These are phyloP conservation scores for Ophiostoma ips DNA, from an alignment of 2,329 filamentous ascomycete genomes.

Conservation along the genomic window DNA sequence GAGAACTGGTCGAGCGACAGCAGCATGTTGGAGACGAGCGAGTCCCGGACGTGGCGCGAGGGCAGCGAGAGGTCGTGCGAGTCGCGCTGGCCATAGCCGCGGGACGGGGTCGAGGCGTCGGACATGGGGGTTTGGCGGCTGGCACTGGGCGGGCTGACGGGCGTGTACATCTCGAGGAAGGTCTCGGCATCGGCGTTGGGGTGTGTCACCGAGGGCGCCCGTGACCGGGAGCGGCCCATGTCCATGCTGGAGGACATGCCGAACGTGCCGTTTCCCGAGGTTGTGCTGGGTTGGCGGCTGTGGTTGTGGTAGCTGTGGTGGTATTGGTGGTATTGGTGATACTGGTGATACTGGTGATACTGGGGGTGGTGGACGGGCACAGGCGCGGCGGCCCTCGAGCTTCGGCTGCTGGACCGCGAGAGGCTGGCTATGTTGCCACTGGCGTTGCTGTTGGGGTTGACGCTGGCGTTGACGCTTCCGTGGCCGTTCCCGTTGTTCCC, in stretches of 20 bases:
- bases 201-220: slow-evolving; percentile 12
- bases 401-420: slow-evolving; percentile 4
- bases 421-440: slow-evolving; percentile 9
- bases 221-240: slow-evolving; percentile 17
- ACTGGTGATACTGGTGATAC: too few species aligned
- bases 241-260: slow-evolving; percentile 20
- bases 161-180: slow-evolving; percentile 27
- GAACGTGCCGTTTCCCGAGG: slow-evolving; percentile 8
- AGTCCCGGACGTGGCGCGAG: slow-evolving; percentile 65
- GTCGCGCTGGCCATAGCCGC: slow-evolving; percentile 33
- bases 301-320: too few species aligned
- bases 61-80: slow-evolving; percentile 79
- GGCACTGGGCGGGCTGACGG: slow-evolving; percentile 23
- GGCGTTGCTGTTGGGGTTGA: too few species aligned
- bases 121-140: slow-evolving; percentile 10
- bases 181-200: slow-evolving; percentile 21
- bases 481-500: not conserved
- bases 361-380: not conserved
- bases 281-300: not conserved
- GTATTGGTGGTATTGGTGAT: too few species aligned
- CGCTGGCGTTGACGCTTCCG: not conserved
- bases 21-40: slow-evolving; percentile 90
- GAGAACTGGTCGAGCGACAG: slow-evolving; percentile 79
- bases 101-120: slow-evolving; percentile 13
- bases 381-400: slow-evolving; percentile 2